A percentile compares a stretch with the other conserved stretches of the same genome.
phyloP scores from a whole-genome alignment of 768 basidiomycete genomes.

The Mycena rebaudengoi region DNA sequence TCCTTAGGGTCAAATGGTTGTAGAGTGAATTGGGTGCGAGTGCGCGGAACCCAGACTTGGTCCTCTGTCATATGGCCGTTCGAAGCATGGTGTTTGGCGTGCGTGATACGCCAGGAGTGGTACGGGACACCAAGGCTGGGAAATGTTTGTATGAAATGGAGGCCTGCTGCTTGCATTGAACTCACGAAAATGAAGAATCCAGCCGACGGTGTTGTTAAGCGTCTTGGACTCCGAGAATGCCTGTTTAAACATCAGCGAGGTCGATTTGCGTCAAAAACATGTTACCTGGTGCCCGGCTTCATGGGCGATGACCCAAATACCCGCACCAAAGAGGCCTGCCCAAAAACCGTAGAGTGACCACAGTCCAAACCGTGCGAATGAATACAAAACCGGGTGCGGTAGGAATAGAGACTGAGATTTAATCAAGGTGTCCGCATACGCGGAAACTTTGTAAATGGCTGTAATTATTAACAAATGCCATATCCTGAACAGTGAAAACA shows the following conservation, averaged over 20 bases:
- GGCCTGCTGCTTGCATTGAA: conserved; percentile 43
- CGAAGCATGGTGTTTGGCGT: conserved; percentile 94
- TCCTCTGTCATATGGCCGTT: conserved; percentile 94
- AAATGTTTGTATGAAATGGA: conserved; percentile 26
- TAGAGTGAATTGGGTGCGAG: conserved; percentile 74
- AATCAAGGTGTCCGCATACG: conserved; percentile 69
- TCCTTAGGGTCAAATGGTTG: conserved; percentile 73
- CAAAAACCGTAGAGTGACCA: conserved; percentile 87
- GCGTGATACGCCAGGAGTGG: conserved; percentile 94
- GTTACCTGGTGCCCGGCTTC: conserved; percentile 89
- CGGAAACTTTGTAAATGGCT: conserved; percentile 71
- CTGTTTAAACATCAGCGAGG: background rate
- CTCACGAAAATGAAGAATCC: conserved; percentile 82
- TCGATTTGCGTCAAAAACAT: background rate
- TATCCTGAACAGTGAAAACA: background rate
- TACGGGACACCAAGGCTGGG: conserved; percentile 91
- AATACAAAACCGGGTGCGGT: conserved; percentile 65
- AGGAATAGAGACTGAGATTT: conserved; percentile 60
- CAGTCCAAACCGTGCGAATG: conserved; percentile 67
- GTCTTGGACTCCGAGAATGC: conserved; percentile 93
- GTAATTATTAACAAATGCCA: conserved; percentile 82
- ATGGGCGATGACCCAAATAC: conserved; percentile 81
- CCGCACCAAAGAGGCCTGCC: conserved; percentile 87
- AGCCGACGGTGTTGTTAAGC: conserved; percentile 93
- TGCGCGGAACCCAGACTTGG: conserved; percentile 94